Conservation (phyloP, 1,284 basidiomycete genomes). For the Lignosus rhinocerotis region DNA sequence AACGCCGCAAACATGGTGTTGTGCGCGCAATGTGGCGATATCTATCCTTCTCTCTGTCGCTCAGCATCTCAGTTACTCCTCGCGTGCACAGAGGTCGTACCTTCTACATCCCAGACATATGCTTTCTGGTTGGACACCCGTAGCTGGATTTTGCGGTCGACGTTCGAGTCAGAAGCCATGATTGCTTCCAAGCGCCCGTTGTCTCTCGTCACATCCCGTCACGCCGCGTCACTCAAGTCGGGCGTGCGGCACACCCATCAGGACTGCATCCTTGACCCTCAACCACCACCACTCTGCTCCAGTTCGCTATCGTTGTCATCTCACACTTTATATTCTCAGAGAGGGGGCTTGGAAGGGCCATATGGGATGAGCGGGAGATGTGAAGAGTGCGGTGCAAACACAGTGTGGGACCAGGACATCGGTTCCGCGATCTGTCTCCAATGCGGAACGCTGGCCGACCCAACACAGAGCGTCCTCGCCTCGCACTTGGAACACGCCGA, state of each 20-base stretch:
- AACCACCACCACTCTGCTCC: constrained; percentile 8
- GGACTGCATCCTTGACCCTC: neutral
- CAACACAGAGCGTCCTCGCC: constrained; percentile 57
- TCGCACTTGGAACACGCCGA: constrained; percentile 40
- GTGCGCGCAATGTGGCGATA: constrained; percentile 73
- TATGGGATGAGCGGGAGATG: constrained; percentile 39
- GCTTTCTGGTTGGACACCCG: constrained; percentile 71
- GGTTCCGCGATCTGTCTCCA: constrained; percentile 61
- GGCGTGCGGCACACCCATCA: neutral
- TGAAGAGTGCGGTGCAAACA: constrained; percentile 52
- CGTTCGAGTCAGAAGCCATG: constrained; percentile 23
- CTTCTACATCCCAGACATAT: constrained; percentile 79
- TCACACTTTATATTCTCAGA: neutral
- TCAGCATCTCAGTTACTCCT: constrained; percentile 8
- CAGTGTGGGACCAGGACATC: constrained; percentile 54
- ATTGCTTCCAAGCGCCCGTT: constrained; percentile 6
- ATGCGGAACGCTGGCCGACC: constrained; percentile 67
- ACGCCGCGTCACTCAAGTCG: constrained; percentile 5
- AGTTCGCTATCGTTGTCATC: neutral
- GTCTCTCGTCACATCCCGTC: constrained; percentile 7
- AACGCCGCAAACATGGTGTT: constrained; percentile 84
- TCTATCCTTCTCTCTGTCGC: constrained; percentile 49
- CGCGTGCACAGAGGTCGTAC: constrained; percentile 38
- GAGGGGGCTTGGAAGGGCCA: constrained; percentile 6
- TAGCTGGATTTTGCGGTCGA: constrained; percentile 35